A percentile compares a stretch with the other conserved stretches of the same genome.
phyloP scores from a whole-genome alignment of 108 stramenopile genomes.

The Asterionellopsis glacialis region DNA sequence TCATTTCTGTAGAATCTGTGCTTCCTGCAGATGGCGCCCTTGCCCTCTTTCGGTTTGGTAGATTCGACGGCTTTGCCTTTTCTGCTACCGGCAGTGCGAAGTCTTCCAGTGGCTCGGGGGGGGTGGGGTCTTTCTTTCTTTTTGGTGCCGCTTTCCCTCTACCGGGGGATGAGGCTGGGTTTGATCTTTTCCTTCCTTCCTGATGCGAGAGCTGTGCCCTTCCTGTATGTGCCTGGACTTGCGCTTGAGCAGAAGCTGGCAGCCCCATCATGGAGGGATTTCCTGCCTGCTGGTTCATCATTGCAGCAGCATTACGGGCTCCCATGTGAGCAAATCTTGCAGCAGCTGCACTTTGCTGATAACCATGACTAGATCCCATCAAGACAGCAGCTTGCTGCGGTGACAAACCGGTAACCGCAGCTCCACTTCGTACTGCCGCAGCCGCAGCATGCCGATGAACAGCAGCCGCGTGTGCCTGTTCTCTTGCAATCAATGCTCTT shows the following conservation, averaged over 20 bases:
- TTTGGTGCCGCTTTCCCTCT: too few relatives aligned
- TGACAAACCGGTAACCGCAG: constrained; percentile 17
- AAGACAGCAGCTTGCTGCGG: constrained; percentile 23
- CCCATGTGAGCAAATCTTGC: constrained; percentile 19
- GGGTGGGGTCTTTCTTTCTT: too few relatives aligned
- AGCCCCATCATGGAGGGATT: constrained; percentile 16
- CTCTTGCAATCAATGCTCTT: constrained; percentile 29
- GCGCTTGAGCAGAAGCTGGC: constrained; percentile 4
- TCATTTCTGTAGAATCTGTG: too few relatives aligned
- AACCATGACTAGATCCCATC: constrained; percentile 15
- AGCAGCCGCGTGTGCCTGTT: constrained; percentile 37
- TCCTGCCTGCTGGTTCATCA: constrained; percentile 16
- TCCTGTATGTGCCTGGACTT: background rate
- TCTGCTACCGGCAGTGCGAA: too few relatives aligned
- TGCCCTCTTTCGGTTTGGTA: too few relatives aligned
- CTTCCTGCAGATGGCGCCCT: too few relatives aligned
- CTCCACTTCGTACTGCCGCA: constrained; percentile 14
- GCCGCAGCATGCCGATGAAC: constrained; percentile 19
- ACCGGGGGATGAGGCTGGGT: too few relatives aligned
- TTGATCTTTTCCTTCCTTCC: too few relatives aligned
- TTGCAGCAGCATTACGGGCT: constrained; percentile 3
- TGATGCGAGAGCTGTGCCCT: too few relatives aligned
- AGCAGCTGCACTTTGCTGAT: background rate
- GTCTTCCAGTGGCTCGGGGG: too few relatives aligned
- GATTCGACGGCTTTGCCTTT: too few relatives aligned